Conservation (phyloP, 2,329 filamentous ascomycete species). For the Epichloe sibirici region DNA sequence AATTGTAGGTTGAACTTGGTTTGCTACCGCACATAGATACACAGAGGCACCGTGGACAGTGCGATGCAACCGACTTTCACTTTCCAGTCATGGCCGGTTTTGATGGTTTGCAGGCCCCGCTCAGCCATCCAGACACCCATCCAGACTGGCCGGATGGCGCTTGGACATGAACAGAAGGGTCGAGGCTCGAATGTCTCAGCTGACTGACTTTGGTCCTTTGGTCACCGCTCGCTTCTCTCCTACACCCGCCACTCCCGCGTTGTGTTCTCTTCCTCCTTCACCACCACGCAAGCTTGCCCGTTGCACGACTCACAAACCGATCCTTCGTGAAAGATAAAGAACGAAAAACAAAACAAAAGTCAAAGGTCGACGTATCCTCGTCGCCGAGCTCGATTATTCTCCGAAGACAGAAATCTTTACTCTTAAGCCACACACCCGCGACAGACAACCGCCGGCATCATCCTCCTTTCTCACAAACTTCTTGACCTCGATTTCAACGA, state of each 20-base stretch:
- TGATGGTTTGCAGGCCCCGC: neutral
- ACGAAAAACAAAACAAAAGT: neutral
- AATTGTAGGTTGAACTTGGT: too few species aligned
- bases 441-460: conserved; percentile 5
- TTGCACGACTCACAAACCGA: neutral
- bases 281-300: neutral
- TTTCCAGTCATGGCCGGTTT: too few species aligned
- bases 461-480: conserved; percentile 1
- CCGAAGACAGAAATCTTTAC: neutral
- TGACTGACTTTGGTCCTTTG: neutral
- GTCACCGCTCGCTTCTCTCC: conserved; percentile 1
- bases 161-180: neutral
- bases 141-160: conserved; percentile 1
- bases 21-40: too few species aligned
- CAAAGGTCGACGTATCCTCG: neutral
- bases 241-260: neutral
- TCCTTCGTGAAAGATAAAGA: neutral
- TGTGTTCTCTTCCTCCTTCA: neutral
- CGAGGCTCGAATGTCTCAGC: neutral
- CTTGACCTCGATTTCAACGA: conserved; percentile 7
- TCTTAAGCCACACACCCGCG: neutral
- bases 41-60: neutral
- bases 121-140: neutral
- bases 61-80: neutral
- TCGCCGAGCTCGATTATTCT: neutral